Evolutionary conservation across 2,329 filamentous ascomycete species (phyloP).

Genomic region (Sporothrix brasiliensis): DNA sequence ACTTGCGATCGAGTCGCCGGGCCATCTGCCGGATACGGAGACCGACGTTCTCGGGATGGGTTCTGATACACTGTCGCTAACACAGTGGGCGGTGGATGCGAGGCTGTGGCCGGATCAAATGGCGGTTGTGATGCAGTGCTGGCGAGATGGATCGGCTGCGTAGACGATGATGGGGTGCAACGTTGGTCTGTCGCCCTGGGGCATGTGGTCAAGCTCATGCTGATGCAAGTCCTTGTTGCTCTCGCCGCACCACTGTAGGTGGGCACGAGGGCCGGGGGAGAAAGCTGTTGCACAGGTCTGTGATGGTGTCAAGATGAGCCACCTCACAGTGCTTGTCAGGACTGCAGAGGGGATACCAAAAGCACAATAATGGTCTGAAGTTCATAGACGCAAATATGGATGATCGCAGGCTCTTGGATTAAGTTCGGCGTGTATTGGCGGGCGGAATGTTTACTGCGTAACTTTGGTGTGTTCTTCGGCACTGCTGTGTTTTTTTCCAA

Average conservation of each 20-base stretch:
- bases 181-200: slow-evolving; percentile 28
- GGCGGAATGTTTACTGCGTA: no score
- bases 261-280: slow-evolving; percentile 17
- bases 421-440: slow-evolving; percentile 4
- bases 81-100: slow-evolving; percentile 37
- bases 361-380: not conserved
- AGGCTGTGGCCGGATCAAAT: slow-evolving; percentile 11
- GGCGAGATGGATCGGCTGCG: not conserved
- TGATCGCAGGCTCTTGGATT: not conserved
- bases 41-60: not conserved
- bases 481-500: not conserved
- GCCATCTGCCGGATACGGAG: not conserved
- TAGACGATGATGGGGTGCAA: slow-evolving; percentile 21
- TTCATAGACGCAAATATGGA: no score
- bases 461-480: not conserved
- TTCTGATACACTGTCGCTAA: not conserved
- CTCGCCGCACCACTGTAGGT: slow-evolving; percentile 26
- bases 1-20: not conserved
- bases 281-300: not conserved
- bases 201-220: slow-evolving; percentile 16
- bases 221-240: slow-evolving; percentile 17
- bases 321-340: not conserved
- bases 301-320: not conserved
- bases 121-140: slow-evolving; percentile 38
- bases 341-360: not conserved